Percentiles rank a stretch among this genome's conserved stretches.
phyloP scores from a whole-genome alignment of 2,329 filamentous ascomycete genomes.

The Nemania diffusa region DNA sequence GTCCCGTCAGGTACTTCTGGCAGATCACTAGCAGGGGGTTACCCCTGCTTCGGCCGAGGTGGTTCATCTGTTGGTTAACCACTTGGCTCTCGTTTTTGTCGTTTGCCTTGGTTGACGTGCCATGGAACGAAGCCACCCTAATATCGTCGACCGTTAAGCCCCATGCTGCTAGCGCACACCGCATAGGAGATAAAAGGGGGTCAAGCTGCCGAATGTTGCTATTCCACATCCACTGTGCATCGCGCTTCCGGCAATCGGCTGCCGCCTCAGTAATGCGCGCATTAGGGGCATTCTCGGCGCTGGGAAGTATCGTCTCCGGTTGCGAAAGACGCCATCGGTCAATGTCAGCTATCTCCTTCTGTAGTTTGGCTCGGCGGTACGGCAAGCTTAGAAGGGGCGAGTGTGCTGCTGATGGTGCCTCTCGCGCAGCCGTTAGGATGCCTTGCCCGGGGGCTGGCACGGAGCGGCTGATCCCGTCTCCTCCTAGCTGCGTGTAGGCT shows the following conservation, averaged over 20 bases:
- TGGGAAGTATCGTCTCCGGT: constrained; percentile 31
- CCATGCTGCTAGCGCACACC: constrained; percentile 96
- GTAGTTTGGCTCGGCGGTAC: constrained; percentile 93
- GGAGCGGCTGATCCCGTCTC: constrained; percentile 98
- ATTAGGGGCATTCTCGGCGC: constrained; percentile 62
- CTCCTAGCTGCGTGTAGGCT: constrained; percentile 92
- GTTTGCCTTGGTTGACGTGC: constrained; percentile 97
- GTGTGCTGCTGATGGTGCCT: constrained; percentile 87
- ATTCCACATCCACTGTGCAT: constrained; percentile 89
- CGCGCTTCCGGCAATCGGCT: constrained; percentile 88
- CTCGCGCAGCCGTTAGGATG: constrained; percentile 93
- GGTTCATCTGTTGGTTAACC: not conserved
- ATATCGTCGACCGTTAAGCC: constrained; percentile 97
- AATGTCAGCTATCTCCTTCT: constrained; percentile 91
- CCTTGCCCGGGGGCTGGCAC: constrained; percentile 96
- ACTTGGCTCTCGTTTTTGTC: constrained; percentile 69
- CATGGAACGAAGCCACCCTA: constrained; percentile 96
- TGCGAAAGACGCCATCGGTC: constrained; percentile 97
- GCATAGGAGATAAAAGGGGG: constrained; percentile 89
- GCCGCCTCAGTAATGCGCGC: constrained; percentile 81
- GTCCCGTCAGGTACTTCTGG: constrained; percentile 6
- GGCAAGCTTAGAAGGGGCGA: constrained; percentile 96
- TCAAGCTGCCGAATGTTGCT: constrained; percentile 99
- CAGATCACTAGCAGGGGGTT: constrained; percentile 9
- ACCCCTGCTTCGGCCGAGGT: constrained; percentile 4